phyloP scores from a whole-genome alignment of 495 filamentous ascomycete species.

The Penicillium chermesinum region DNA sequence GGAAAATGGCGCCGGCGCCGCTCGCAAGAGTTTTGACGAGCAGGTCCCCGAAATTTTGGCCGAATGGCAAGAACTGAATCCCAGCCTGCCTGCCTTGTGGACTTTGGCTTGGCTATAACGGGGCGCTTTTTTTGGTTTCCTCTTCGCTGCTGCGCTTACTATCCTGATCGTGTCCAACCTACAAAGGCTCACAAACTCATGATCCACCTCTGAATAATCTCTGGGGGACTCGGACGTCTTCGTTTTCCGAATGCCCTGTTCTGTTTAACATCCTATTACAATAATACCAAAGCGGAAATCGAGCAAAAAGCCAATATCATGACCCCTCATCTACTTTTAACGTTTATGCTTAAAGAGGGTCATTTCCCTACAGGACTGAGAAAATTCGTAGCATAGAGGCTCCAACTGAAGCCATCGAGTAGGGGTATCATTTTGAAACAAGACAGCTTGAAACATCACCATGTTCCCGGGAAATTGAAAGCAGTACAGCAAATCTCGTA shows the following conservation, averaged over 20 bases:
- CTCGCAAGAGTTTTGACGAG: conserved; percentile 80
- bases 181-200: too few species aligned
- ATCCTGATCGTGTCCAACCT: too few species aligned
- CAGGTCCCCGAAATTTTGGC: conserved; percentile 87
- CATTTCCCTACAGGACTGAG: too few species aligned
- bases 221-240: too few species aligned
- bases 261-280: not conserved
- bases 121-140: too few species aligned
- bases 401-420: not conserved
- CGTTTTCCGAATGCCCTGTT: not conserved
- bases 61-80: conserved; percentile 96
- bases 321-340: not conserved
- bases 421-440: not conserved
- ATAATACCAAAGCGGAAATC: not conserved
- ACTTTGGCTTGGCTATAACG: conserved; percentile 94
- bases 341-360: too few species aligned
- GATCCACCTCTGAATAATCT: too few species aligned
- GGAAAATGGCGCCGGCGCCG: conserved; percentile 61
- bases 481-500: too few species aligned
- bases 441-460: too few species aligned
- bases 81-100: conserved; percentile 85
- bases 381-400: too few species aligned
- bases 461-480: too few species aligned
- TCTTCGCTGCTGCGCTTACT: too few species aligned
- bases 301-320: not conserved